Conservation (phyloP, 2,329 filamentous ascomycete species). For the Neofusicoccum ribis region DNA sequence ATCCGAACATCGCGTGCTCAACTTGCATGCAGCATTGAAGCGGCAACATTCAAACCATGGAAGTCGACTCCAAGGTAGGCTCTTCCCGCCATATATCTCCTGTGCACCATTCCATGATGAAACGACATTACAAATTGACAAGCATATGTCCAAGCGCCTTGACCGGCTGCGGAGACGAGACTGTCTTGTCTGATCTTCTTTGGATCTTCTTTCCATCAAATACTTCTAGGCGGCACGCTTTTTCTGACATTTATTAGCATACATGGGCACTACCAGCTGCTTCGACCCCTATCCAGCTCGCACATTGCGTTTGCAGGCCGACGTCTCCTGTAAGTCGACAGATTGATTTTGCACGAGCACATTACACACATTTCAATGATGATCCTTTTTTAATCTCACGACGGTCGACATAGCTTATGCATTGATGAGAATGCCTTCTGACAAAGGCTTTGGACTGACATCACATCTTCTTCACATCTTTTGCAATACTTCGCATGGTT, state of each 20-base stretch:
- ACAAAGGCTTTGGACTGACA: slow-evolving; percentile 57
- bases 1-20: not conserved
- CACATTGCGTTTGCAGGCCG: too few species aligned
- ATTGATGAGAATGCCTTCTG: slow-evolving; percentile 79
- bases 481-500: not conserved
- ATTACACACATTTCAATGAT: slow-evolving; percentile 56
- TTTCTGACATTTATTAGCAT: slow-evolving; percentile 20
- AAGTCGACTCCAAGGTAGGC: not conserved
- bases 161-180: slow-evolving; percentile 47
- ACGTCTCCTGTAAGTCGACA: not conserved
- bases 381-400: slow-evolving; percentile 69
- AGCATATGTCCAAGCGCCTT: slow-evolving; percentile 92
- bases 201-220: not conserved
- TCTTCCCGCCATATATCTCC: too few species aligned
- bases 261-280: not conserved
- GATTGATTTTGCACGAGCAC: not conserved
- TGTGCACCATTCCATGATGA: slow-evolving; percentile 65
- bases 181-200: slow-evolving; percentile 36
- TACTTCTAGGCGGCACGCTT: not conserved
- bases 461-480: not conserved
- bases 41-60: not conserved
- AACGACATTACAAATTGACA: slow-evolving; percentile 78
- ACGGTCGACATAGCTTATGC: slow-evolving; percentile 80
- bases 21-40: not conserved
- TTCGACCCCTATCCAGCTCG: not conserved